Conservation (phyloP, 495 filamentous ascomycete genomes). For the Tuber umbilicatum region DNA sequence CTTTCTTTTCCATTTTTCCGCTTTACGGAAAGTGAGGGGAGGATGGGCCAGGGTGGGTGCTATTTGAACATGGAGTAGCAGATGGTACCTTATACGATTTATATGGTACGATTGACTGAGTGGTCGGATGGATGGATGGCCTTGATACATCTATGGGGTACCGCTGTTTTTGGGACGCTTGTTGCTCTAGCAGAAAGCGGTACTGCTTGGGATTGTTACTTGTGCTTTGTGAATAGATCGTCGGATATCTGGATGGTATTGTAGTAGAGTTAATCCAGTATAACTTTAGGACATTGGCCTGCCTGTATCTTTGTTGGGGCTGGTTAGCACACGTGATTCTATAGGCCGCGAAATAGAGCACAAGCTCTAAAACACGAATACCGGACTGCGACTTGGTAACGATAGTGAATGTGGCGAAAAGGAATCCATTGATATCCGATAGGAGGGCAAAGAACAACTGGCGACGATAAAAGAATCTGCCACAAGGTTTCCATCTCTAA, state of each 20-base stretch:
- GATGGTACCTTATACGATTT: neutral
- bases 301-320: neutral
- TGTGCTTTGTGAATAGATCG: neutral
- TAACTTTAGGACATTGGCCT: neutral
- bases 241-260: neutral
- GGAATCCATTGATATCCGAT: neutral
- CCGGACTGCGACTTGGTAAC: neutral
- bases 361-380: neutral
- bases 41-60: constrained; percentile 2
- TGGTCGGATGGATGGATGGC: neutral
- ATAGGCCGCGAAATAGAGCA: neutral
- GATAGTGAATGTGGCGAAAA: neutral
- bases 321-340: neutral
- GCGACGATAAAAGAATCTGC: neutral
- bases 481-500: neutral
- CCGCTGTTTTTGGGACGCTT: neutral
- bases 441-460: neutral
- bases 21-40: neutral
- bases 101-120: neutral
- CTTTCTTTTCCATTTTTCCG: neutral
- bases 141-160: neutral
- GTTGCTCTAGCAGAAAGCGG: neutral
- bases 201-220: neutral
- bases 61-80: neutral
- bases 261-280: neutral